Conservation (phyloP, 306 rosid genomes). For the Comarum palustre region DNA sequence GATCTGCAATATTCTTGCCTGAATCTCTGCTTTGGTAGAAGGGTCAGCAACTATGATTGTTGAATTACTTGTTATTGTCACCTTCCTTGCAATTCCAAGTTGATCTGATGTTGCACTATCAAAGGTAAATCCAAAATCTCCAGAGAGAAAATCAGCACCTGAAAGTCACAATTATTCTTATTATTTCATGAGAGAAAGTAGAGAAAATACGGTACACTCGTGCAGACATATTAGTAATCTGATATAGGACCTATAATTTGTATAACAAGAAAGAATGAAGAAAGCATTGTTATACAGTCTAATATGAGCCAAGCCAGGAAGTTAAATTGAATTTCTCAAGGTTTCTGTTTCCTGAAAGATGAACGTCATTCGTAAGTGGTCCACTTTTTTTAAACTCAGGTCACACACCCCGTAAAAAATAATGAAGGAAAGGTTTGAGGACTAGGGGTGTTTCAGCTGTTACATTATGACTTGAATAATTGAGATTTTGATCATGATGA, state of each 20-base stretch:
- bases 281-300: neutral
- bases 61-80: slow-evolving; percentile 60
- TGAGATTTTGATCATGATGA: neutral
- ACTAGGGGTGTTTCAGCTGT: neutral
- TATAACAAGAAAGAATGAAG: neutral
- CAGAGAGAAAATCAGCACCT: slow-evolving; percentile 93
- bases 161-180: slow-evolving; percentile 18
- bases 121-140: slow-evolving; percentile 82
- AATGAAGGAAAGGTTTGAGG: neutral
- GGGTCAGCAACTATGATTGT: slow-evolving; percentile 83
- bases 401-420: neutral
- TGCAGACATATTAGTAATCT: neutral
- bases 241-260: neutral
- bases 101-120: slow-evolving; percentile 91
- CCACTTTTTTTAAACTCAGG: neutral
- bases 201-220: neutral
- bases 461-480: neutral
- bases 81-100: slow-evolving; percentile 85
- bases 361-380: neutral
- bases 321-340: neutral
- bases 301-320: neutral
- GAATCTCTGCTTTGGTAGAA: slow-evolving; percentile 78
- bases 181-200: neutral
- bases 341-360: neutral
- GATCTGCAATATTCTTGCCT: slow-evolving; percentile 85